Evolutionary conservation across 257 asterid genomes (phyloP), one percentile per base, ranked within the genome.

Genomic region (Solanum pennellii): DNA sequence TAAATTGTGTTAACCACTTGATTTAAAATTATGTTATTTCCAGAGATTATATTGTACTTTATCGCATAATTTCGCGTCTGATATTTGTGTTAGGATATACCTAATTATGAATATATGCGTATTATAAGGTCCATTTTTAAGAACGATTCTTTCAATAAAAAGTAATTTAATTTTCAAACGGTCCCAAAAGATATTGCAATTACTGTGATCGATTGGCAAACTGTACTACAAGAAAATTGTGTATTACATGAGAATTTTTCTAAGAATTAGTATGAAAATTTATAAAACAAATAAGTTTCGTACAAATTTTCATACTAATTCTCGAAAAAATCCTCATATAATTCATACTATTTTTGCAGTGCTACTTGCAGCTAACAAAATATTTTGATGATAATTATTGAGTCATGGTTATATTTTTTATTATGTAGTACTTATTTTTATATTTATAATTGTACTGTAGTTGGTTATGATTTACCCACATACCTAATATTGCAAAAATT

Each of bases 381-480:
- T 11, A 62, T 62, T 11, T n/a, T n/a, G 16, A 62, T 62, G 2
- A n/a, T 62, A 5, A 13, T 62, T 11, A 15, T n/a, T 4, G 4
- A n/a, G 2, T 62, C 16, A 11, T 62, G 5, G 9, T n/a, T 56
- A 20, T 1, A n/a, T 15, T 25, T 79, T 25, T 44, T 41, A 33
- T 37, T 37, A 41, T 41, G 59, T 76, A 13, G 8, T 37, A 18
- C 66, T 56, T 76, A 76, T 39, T 42, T 56, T 23, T 25, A 44
- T 79, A 79, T 45, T 79, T 25, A 45, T 79, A 79, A 27, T 14
- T 77, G 84, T 16, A 25, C 41, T 77, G 14, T 44, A 77, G 65
- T 77, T 77, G 65, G 84, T 45, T 79, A 45, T 27, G 66, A 45
- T 45, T 79, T 79, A 45, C 84, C 66, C 84, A 71, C 84, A 79